Base-by-base conservation (phyloP, 2,329 filamentous ascomycete species). In the Beauveria sp. region DNA sequence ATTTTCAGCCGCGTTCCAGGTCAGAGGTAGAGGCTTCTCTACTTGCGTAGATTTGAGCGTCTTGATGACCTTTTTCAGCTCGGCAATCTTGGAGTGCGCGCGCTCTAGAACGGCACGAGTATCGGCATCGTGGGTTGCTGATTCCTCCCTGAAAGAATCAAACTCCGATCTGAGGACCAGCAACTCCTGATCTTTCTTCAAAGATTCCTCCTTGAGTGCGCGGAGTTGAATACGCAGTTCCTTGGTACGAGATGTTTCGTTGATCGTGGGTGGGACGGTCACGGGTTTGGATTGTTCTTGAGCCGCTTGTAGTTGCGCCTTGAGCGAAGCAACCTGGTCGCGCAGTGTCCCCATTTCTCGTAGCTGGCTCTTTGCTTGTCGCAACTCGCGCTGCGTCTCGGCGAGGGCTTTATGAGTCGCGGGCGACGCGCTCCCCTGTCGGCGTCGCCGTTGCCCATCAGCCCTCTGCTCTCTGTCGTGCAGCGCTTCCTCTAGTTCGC, bases 31-130 rank as follows among this genome's bases (percentile, higher is more conserved):
- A 20, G 63, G 38, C 8, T 63, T 60, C 7, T 67, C 66, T 16
- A 65, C 47, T 5, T 62, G 61, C 3, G 45, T 34, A 7, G 67
- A 67, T 67, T 80, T 81, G 3, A 85, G 70, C 1, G 71, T 71
- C 62, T 75, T 76, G 45, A 85, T 70, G 65, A 83, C 79, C 65
- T 79, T 81, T 70, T 81, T 82, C 8, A 87, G 76, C 49, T 81
- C 77, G 9, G 78, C 73, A 63, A 86, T 84, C 70, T 83, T 83
- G 45, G 77, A 75, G 62, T 86, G 82, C 60, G 84, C 83, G 64
- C 79, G 79, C 58, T 81, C 77, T 50, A 86, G 66, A 2, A 86
- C 81, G 18, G 79, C 76, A 66, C 81, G 78, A 4, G 81, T 81
- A 63, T 87, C 83, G 9, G 75, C 72, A n/a, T 83, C 79, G 43